Base-by-base conservation (phyloP, 2,329 filamentous ascomycete species). In the Alternaria atra region DNA sequence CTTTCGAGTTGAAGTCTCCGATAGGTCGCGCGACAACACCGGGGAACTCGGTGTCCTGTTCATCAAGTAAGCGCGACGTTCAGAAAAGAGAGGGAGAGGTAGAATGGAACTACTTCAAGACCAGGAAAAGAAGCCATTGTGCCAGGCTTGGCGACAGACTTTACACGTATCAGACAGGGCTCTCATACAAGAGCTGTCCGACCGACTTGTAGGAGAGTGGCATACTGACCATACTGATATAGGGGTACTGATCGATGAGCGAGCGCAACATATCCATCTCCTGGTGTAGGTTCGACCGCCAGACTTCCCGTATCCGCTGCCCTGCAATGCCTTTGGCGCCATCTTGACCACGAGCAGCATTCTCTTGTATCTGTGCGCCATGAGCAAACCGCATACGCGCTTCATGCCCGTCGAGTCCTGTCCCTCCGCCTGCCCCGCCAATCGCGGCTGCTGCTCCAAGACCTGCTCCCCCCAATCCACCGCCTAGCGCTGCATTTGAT, bases 11-110 rank as follows among this genome's bases (percentile, higher is more conserved):
- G 79, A 99, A 99, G 57, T 91, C 89, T 50, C 95, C 95, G 85
- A 99, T 98, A 2, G 95, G 95, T 69, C 95, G 88, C 27, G 94
- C 93, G 54, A 99, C 94, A 54, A 99, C 93, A 58, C 95, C 95
- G n/a, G 95, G 95, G 72, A 99, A 99, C 77, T 98, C 94, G 25
- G 95, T 97, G 77, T 99, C 95, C 94, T 97, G 20, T 52, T 30
- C 17, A 13, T 17, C 42, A 32, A 39, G 61, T 75, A 53, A 75
- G 71, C 53, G 63, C 55, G 25, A 20, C 42, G 29, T 39, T 13
- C 39, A 5, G 43, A n/a, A 50, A 6, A 9, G 29, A 10, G 29
- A 17, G 30, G 34, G 46, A 47, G 43, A 35, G 34, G 54, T 48
- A 58, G 58, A 61, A 47, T 47, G 17, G 43, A 58, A 50, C 60